Evolutionary conservation across 1,284 basidiomycete species (phyloP).

Genomic region (Boletus holoroseus): DNA sequence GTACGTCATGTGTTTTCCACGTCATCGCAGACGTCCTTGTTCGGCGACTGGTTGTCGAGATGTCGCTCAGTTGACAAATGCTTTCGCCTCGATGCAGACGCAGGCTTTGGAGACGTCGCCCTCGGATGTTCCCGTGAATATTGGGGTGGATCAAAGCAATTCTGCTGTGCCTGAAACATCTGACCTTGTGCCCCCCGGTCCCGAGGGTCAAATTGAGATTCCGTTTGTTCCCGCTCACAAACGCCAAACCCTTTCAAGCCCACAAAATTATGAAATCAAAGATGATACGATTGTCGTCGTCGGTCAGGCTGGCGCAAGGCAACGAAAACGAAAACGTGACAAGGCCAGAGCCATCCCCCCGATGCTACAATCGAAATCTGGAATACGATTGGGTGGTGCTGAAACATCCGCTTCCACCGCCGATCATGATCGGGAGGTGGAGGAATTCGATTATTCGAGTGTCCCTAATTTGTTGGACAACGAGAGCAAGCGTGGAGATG

Average conservation of each 20-base stretch:
- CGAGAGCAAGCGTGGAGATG: constrained; percentile 36
- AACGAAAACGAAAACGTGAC: constrained; percentile 48
- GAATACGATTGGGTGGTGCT: background rate
- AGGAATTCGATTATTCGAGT: constrained; percentile 69
- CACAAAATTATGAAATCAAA: constrained; percentile 30
- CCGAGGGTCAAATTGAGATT: constrained; percentile 54
- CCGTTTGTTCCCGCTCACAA: constrained; percentile 63
- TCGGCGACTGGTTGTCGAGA: constrained; percentile 1
- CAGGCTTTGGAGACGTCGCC: constrained; percentile 7
- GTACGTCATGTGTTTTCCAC: constrained; percentile 16
- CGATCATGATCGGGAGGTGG: constrained; percentile 31
- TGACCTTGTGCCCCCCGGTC: constrained; percentile 15
- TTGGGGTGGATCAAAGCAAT: constrained; percentile 6
- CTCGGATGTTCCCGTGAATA: background rate
- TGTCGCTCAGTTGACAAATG: constrained; percentile 5
- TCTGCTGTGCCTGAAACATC: constrained; percentile 7
- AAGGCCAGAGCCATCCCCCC: constrained; percentile 11
- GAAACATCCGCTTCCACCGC: constrained; percentile 9
- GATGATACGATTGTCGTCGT: constrained; percentile 69
- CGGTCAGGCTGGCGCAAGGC: constrained; percentile 55
- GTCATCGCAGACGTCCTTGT: background rate
- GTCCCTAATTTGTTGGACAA: constrained; percentile 74
- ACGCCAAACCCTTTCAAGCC: constrained; percentile 30
- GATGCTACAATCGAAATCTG: constrained; percentile 2
- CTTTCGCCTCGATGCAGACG: constrained; percentile 7